Conservation (phyloP, 1,284 basidiomycete species). For the Ceratobasidium theobromae region DNA sequence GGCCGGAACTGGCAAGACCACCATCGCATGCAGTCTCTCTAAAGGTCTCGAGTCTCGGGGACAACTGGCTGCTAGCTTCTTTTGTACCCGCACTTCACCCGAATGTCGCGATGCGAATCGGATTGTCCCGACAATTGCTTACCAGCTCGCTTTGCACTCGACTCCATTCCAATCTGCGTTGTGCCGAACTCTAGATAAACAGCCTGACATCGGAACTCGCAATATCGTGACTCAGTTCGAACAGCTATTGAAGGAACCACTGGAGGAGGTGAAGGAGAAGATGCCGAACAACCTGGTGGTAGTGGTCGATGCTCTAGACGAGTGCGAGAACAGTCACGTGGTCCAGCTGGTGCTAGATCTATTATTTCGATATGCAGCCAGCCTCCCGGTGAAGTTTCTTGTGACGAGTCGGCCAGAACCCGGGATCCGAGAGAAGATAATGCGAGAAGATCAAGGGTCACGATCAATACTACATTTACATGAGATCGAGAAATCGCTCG, state of each 20-base stretch:
- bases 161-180: not conserved
- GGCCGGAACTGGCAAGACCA: constrained; percentile 11
- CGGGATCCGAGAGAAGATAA: not conserved
- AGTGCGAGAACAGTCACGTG: not conserved
- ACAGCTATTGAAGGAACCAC: not conserved
- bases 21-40: constrained; percentile 1
- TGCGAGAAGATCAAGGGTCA: not conserved
- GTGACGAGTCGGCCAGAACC: constrained; percentile 8
- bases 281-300: not conserved
- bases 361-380: not conserved
- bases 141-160: not conserved
- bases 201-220: not conserved
- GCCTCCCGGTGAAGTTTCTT: not conserved
- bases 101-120: not conserved
- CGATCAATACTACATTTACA: constrained; percentile 8
- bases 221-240: not conserved
- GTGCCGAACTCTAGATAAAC: not conserved
- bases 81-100: constrained; percentile 2
- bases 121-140: constrained; percentile 6
- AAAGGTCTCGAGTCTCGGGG: not conserved
- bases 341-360: not conserved
- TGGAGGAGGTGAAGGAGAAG: not conserved
- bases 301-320: constrained; percentile 12
- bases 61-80: constrained; percentile 14
- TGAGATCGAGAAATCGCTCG: constrained; percentile 31